A percentile compares a stretch with the other conserved stretches of the same genome.
Conservation (phyloP, 768 basidiomycete species). For the Coprinopsis marcescibilis region DNA sequence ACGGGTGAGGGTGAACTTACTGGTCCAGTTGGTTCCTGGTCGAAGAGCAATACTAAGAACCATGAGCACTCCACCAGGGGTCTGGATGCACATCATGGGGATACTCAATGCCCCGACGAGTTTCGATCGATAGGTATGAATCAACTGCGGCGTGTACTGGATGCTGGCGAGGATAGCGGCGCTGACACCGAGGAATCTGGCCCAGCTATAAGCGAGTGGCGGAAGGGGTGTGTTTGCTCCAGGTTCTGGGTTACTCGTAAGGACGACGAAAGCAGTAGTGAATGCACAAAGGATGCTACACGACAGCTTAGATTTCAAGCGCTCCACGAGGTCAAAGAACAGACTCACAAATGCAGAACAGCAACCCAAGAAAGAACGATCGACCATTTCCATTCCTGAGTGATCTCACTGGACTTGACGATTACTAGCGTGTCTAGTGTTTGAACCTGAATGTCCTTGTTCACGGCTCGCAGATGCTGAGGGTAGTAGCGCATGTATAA, state of each 20-base stretch:
- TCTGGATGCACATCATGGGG: constrained; percentile 94
- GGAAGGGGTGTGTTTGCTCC: constrained; percentile 29
- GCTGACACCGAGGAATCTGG: constrained; percentile 80
- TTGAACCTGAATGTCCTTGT: constrained; percentile 15
- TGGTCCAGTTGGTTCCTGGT: constrained; percentile 24
- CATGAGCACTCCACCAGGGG: constrained; percentile 86
- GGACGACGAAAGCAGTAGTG: constrained; percentile 58
- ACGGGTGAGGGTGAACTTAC: constrained; percentile 1
- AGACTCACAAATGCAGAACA: constrained; percentile 66
- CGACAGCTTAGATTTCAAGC: background rate
- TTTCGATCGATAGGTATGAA: constrained; percentile 69
- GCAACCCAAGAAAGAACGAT: constrained; percentile 70
- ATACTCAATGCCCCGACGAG: constrained; percentile 92
- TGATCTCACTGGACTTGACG: constrained; percentile 45
- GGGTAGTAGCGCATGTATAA: constrained; percentile 95
- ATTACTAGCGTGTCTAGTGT: constrained; percentile 30
- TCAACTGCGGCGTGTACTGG: constrained; percentile 87
- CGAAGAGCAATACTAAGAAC: constrained; percentile 72
- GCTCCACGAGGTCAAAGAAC: background rate
- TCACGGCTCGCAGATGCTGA: constrained; percentile 63
- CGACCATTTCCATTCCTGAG: constrained; percentile 73
- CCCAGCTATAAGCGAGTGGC: constrained; percentile 47
- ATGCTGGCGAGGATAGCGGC: constrained; percentile 72
- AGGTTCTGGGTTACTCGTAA: constrained; percentile 31
- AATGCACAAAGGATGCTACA: constrained; percentile 50